Evolutionary conservation across 768 basidiomycete genomes (phyloP), one percentile per base, ranked within the genome.

Genomic region (Galerina marginata): DNA sequence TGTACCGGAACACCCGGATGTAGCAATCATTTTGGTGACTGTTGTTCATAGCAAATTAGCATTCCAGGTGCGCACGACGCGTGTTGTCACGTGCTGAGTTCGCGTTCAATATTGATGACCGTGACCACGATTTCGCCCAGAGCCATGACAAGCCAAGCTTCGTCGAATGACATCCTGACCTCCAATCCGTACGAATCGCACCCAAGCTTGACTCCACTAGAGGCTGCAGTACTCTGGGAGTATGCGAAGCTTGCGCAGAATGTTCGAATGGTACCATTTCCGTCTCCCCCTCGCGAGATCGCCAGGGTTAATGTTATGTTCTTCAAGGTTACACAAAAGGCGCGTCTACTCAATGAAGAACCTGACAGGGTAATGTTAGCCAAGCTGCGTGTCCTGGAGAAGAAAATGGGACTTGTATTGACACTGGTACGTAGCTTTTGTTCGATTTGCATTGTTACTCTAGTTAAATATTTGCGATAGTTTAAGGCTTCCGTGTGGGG

Each of bases 401-500:
- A 91, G 73, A 96, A 97, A 74, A 95, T 99, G 91, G 93, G 92
- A 7, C 81, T 99, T 55, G 95, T 98, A 0, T 76, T 98, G 72
- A 99, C 96, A 0, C 76, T 99, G 74, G 95, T 95, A 69, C 64
- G 86, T 33, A 15, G 33, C 15, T 4, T 47, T 16, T 45, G 37
- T 40, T 40, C 39, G 45, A 14, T 16, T 52, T 29, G 23, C 45
- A 37, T 40, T 56, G 36, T 14, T 39, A 23, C 33, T 56, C 50
- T 15, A 38, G 44, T 29, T 25, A 49, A 54, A 53, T 49, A 37
- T 25, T 53, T 33, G 59, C 6, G 7, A 33, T 66, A 95, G 93
- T 98, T 95, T 85, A 96, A 97, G 77, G 95, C 91, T 0, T 96
- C 96, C 10, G 94, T 96, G 1, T 96, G 95, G 94, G 93, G 90